Evolutionary conservation across 176 grass and related monocot species (phyloP), one percentile per base, ranked within the genome.

Genomic region (Lolium rigidum): DNA sequence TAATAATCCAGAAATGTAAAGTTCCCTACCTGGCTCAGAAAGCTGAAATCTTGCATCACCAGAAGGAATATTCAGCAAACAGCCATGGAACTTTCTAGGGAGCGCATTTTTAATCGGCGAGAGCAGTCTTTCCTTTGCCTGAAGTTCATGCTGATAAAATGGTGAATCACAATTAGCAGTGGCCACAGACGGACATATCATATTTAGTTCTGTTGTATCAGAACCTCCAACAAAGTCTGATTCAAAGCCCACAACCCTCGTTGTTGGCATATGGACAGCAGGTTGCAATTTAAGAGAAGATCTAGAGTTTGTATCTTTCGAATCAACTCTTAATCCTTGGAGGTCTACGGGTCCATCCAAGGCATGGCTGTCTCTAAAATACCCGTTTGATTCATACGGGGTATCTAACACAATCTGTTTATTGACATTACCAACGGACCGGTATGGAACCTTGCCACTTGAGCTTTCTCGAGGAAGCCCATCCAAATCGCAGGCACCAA

Each of bases 221-320:
- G 80, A 80, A 46, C 79, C 68, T 72, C 74, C 76, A 74, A 50
- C 1, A 81, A 16, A 84, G 55, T 70, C 11, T 44, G 94, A 97
- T 83, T 87, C 80, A 86, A 99, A 99, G 65, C 97, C 97, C 71
- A 94, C 89, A 57, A 99, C 85, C 58, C 94, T 85, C 58, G 84
- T 89, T 48, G 76, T 65, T 16, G 94, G 91, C 78, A 77, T 80
- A 77, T 77, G 75, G 25, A 81, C 61, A 91, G 26, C 35, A 62
- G 85, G 67, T 10, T 55, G 77, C 44, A 85, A 15, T 80, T 90
- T 93, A 38, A 70, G 77, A 83, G 77, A 83, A 75, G 71, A 62
- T 74, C 52, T 83, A 67, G 78, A 67, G 85, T 73, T 66, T 89
- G 61, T 28, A 85, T 87, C 88, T 46, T 50, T 79, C 3, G 79